Base-by-base conservation (phyloP, 768 basidiomycete species). In the Lentinula boryana region DNA sequence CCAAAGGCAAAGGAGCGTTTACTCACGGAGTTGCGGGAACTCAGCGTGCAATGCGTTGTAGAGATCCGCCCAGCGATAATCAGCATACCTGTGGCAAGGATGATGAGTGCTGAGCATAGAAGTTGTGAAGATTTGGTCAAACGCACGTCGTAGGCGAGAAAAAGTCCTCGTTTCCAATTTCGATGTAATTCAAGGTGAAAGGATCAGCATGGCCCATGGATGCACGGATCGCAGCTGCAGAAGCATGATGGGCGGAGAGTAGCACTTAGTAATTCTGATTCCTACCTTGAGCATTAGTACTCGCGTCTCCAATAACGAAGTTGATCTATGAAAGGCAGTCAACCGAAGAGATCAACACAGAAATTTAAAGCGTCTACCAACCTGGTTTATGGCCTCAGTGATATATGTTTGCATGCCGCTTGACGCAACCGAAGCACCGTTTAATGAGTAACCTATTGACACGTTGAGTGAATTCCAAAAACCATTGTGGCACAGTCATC, bases 231-330 rank as follows among this genome's bases (percentile, higher is more conserved):
- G 81, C 79, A 54, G 79, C 81, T 81, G 48, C 8, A 41, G 33
- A 21, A 21, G 38, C 18, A 3, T 66, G 8, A 35, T 38, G 5
- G 43, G 16, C 16, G 13, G 5, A 21, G 6, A 35, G 12, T 16
- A 32, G 12, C 27, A 12, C 12, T 8, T 8, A 18, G 33, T 18
- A 21, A 16, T 32, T 32, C 13, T 8, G 33, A 2, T 21, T 16
- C 64, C n/a, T 53, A 76, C 75, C 76, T 40, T 75, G 68, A 56
- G 72, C 69, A 60, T 78, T 84, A 32, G 73, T 78, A 8, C 70
- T 63, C 9, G 79, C 71, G 61, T 83, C 77, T 1, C 85, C 85
- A n/a, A 86, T 77, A 13, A 79, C 84, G 62, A 86, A 87, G 66
- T 85, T 83, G 63, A 85, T 84, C 77, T 83, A 53, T 6, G 44